Base-by-base conservation (phyloP, 495 filamentous ascomycete species). In the Polyplosphaeria fusca region DNA sequence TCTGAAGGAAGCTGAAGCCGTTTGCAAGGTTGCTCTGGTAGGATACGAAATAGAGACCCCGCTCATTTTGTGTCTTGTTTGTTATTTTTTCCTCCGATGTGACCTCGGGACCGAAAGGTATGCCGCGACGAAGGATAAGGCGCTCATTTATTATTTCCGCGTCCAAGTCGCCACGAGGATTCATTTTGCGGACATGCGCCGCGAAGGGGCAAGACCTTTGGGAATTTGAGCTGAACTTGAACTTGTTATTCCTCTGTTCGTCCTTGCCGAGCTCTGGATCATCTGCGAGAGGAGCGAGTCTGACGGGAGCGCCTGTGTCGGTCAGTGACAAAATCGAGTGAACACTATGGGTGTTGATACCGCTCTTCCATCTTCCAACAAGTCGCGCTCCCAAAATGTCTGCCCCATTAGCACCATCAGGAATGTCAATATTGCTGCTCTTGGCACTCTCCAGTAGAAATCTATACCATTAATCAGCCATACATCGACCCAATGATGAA, bases 131-230 rank as follows among this genome's bases (percentile, higher is more conserved):
- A 37, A 76, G 61, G 46, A 76, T 71, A 41, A 68, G 67, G 47
- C 55, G 58, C n/a, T 32, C 45, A 12, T 58, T 32, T 23, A 58
- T 41, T 30, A 41, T 59, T 12, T 58, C 43, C 14, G 7, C 7
- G 13, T 60, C 58, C 5, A 74, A 43, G 45, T 74, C 69, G 28
- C 47, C 57, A 43, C 72, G 66, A 9, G 71, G 72, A 48, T 74
- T 74, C 7, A 62, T 69, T 69, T 76, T 74, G 58, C 73, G 73
- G 26, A 70, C 69, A 46, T 76, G 73, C 13, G 73, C 73, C 5
- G 71, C 69, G 48, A 73, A 72, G 20, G 73, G 73, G 46, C 73
- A 76, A 23, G 63, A 55, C 7, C 47, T 55, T 46, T 75, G 67
- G 24, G 62, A 63, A 27, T 57, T 39, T 16, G 16, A 11, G 12